Evolutionary conservation across 805 yeast genomes (phyloP).

Genomic region (Myxozyma nipponensis): DNA sequence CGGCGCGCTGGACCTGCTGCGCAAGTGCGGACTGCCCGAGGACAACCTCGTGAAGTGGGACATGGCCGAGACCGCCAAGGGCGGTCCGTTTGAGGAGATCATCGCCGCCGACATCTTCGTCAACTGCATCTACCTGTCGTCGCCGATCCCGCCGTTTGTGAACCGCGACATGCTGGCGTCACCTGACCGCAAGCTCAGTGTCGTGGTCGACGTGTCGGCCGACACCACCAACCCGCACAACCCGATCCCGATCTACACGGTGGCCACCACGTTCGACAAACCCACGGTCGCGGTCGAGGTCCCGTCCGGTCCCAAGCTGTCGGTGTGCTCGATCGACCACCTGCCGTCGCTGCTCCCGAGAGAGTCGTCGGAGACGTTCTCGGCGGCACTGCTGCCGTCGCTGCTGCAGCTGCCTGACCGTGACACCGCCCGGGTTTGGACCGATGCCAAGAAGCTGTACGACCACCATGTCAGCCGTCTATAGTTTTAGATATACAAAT

Average conservation of each 20-base stretch:
- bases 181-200: slow-evolving; percentile 70
- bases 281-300: slow-evolving; percentile 88
- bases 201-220: slow-evolving; percentile 96
- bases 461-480: slow-evolving; percentile 81
- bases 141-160: slow-evolving; percentile 91
- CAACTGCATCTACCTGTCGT: slow-evolving; percentile 91
- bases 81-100: slow-evolving; percentile 96
- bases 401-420: slow-evolving; percentile 80
- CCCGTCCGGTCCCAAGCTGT: slow-evolving; percentile 67
- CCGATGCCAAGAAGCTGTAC: slow-evolving; percentile 76
- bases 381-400: slow-evolving; percentile 84
- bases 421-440: slow-evolving; percentile 84
- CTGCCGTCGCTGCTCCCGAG: slow-evolving; percentile 93
- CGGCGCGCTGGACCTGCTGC: slow-evolving; percentile 85
- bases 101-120: slow-evolving; percentile 83
- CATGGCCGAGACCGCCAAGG: slow-evolving; percentile 90
- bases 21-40: slow-evolving; percentile 83
- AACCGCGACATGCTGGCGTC: slow-evolving; percentile 63
- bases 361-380: slow-evolving; percentile 91
- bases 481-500: not conserved
- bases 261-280: slow-evolving; percentile 84
- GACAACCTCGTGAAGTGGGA: slow-evolving; percentile 88
- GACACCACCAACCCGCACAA: slow-evolving; percentile 98
- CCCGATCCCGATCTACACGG: slow-evolving; percentile 89
- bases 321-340: slow-evolving; percentile 94